Base-by-base conservation (phyloP, 208 protist species). In the Wallacemonas sp. region DNA sequence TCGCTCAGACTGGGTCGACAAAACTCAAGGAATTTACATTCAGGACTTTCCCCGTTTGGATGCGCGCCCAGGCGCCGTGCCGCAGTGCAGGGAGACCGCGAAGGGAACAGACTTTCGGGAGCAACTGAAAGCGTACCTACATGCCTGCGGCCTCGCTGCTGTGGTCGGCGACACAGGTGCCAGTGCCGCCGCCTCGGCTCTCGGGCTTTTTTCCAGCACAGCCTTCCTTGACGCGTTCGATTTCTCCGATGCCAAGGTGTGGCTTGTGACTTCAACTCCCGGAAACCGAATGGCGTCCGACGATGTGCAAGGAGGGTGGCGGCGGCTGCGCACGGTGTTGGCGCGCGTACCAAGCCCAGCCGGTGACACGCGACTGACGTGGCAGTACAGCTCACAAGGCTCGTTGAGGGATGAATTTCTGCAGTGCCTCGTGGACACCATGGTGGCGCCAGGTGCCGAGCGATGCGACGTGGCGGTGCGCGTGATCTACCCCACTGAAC, bases 371-470 rank as follows among this genome's bases (percentile, higher is more conserved):
- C 21, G 65, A 8, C 66, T 95, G 38, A 86, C 66, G 24, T 95
- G 89, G 86, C 89, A 95, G 70, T 95, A 88, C 81, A 90, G 79
- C 61, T 93, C 86, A 2, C 89, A 95, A 33, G 89, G 89, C 0
- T 70, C 68, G 21, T 55, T 95, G 44, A 86, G 71, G 11, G 55
- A 67, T 1, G 11, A 1, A 4, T 95, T 95, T 60, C 33, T 95
- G n/a, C 38, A 36, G 17, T n/a, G 59, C 1, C 47, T 92, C 24
- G 58, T 72, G 39, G 30, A 62, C 11, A 62, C 73, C 24, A 91
- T 90, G 84, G 70, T 55, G 64, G 64, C 2, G 27, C 27, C 14
- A 41, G 36, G 36, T 41, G 36, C 36, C 36, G 36, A 14, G 36
- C n/a, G n/a, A n/a, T n/a, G 36, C 36, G 36, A 41, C 36, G 58